Evolutionary conservation across 1,139 yeast genomes (phyloP).

Genomic region (Kurtzmaniella quercitrusa): DNA sequence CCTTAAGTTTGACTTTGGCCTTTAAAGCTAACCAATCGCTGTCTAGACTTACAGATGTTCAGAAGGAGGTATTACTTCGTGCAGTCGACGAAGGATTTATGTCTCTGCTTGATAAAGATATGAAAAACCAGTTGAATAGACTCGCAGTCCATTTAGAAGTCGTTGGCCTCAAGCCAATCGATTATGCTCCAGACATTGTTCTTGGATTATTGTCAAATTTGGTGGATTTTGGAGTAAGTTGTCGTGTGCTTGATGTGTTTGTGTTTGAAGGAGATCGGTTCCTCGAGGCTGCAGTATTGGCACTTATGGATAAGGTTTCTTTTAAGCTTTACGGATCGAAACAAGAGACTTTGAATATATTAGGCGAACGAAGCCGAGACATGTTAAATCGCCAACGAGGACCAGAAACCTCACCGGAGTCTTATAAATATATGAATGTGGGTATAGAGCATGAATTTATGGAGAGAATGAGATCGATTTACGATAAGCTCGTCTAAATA

Average conservation of each 20-base stretch:
- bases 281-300: slow-evolving; percentile 45
- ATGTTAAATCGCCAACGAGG: slow-evolving; percentile 11
- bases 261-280: slow-evolving; percentile 60
- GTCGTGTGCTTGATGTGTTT: slow-evolving; percentile 48
- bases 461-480: slow-evolving; percentile 6
- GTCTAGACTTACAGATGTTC: slow-evolving; percentile 2
- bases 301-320: slow-evolving; percentile 43
- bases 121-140: slow-evolving; percentile 40
- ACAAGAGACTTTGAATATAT: slow-evolving; percentile 37
- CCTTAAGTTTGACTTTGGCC: slow-evolving; percentile 21
- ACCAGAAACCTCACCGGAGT: slow-evolving; percentile 3
- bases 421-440: slow-evolving; percentile 34
- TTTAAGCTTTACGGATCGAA: slow-evolving; percentile 51
- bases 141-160: slow-evolving; percentile 49
- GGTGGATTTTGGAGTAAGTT: slow-evolving; percentile 23
- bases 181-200: slow-evolving; percentile 21
- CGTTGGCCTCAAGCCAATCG: slow-evolving; percentile 29
- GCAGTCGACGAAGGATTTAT: slow-evolving; percentile 15
- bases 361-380: slow-evolving; percentile 25
- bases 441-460: slow-evolving; percentile 52
- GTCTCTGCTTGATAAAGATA: slow-evolving; percentile 43
- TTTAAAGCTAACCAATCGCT: slow-evolving; percentile 6
- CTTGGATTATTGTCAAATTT: slow-evolving; percentile 19
- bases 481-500: not conserved
- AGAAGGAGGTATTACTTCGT: slow-evolving; percentile 6